A percentile compares a stretch with the other conserved stretches of the same genome.
Evolutionary conservation across 2,329 filamentous ascomycete genomes (phyloP).

Genomic region (Sporothrix luriei): DNA sequence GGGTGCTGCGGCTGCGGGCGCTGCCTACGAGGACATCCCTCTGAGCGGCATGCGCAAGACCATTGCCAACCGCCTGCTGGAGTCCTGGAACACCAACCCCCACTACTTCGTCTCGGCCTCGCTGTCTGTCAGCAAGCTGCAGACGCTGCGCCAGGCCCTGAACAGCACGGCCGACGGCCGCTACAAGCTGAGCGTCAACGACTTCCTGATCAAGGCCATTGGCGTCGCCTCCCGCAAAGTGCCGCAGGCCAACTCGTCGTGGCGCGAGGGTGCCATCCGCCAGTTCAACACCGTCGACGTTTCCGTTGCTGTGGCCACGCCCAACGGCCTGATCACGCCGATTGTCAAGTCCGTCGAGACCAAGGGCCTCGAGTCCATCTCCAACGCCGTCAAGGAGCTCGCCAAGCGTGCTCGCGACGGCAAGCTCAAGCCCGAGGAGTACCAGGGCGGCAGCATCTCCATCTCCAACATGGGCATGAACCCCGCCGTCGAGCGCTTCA

Average conservation of each 20-base stretch:
- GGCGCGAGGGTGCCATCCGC: conserved; percentile 87
- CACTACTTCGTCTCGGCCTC: conserved; percentile 96
- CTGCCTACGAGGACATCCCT: conserved; percentile 80
- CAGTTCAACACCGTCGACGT: conserved; percentile 93
- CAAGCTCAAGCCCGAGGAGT: conserved; percentile 99
- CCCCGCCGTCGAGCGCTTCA: conserved; percentile 91
- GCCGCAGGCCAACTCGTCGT: conserved; percentile 92
- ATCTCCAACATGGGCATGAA: conserved; percentile 99
- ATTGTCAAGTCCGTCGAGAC: conserved; percentile 89
- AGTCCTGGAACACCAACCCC: conserved; percentile 91
- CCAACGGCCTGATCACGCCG: conserved; percentile 91
- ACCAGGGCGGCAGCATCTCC: conserved; percentile 97
- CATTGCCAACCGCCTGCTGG: conserved; percentile 85
- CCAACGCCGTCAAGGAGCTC: conserved; percentile 87
- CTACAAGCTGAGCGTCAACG: conserved; percentile 99
- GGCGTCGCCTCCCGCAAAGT: conserved; percentile 89
- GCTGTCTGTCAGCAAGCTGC: conserved; percentile 89
- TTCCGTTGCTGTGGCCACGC: conserved; percentile 92
- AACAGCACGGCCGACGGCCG: conserved; percentile 86
- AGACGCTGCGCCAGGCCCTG: conserved; percentile 92
- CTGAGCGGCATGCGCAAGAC: conserved; percentile 96
- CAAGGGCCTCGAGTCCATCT: conserved; percentile 87
- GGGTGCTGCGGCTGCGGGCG: conserved; percentile 55
- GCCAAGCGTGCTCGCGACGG: conserved; percentile 93
- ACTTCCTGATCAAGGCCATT: conserved; percentile 98